Evolutionary conservation across 2,329 filamentous ascomycete species (phyloP), one percentile per base, ranked within the genome.

Genomic region (Aspergillus calidoustus): DNA sequence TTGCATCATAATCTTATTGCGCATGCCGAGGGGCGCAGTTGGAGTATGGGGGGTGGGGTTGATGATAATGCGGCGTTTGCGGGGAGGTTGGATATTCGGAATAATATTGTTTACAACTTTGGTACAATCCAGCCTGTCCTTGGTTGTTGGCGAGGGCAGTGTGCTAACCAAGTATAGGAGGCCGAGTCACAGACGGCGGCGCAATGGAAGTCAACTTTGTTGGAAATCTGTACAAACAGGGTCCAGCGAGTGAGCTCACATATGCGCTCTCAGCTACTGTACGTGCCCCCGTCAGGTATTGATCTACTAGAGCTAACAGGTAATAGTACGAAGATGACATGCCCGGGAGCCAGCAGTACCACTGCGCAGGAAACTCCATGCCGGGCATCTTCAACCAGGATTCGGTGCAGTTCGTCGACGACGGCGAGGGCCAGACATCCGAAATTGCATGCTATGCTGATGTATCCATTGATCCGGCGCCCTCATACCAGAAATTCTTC

Each of bases 151-250:
- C 6, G 43, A 46, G 17, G 43, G 17, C 11, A 7, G 4, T 22
- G 19, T 48, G 46, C 46, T 48, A 23, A 48, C 19, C 8, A 13
- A 23, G 11, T 23, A 48, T 19, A 63, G 61, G 61, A 7, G 52
- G 53, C 4, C 54, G 61, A 23, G 61, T 61, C 19, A 63, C 61
- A 0, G 61, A 63, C 34, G 61, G 54, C 5, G 61, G 61, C 54
- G 61, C 58, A 4, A 63, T 50, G 54, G 58, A 63, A 30, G 61
- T 61, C 44, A 63, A 63, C 50, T 63, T 61, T 22, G 58, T 63
- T 3, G 58, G 58, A 3, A 61, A 61, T 25, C 50, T 63, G 3
- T 63, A 63, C 47, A 63, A 63, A 6, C 61, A 63, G 17, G 58
- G 58, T 0, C 54, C 58, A 1, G 61, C 58, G 0, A 63, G 61